A percentile compares a stretch with the other conserved stretches of the same genome.
These are phyloP conservation scores for Friedmanniomyces simplex DNA, from an alignment of 495 filamentous ascomycete genomes.

Conservation along the genomic window DNA sequence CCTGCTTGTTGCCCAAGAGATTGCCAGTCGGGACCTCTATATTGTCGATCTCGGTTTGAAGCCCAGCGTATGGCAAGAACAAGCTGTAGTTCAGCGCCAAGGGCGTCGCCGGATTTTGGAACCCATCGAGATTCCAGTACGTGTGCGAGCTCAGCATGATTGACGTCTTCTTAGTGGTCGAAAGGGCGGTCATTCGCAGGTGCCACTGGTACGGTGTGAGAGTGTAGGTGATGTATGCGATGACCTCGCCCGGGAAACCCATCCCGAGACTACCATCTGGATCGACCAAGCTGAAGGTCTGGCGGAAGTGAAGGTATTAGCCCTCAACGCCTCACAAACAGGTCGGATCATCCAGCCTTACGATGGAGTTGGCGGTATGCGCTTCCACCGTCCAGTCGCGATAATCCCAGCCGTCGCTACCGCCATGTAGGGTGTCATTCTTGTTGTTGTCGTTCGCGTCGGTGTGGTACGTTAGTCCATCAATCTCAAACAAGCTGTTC, in stretches of 20 bases:
- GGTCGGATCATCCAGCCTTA: too few relatives aligned
- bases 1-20: constrained; percentile 46
- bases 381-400: constrained; percentile 68
- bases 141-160: constrained; percentile 53
- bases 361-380: constrained; percentile 52
- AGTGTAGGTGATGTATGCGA: constrained; percentile 68
- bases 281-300: constrained; percentile 68
- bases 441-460: constrained; percentile 60
- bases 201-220: constrained; percentile 30
- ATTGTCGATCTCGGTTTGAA: constrained; percentile 60
- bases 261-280: constrained; percentile 51
- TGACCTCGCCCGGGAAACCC: constrained; percentile 65
- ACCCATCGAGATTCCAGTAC: constrained; percentile 87
- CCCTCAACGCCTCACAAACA: too few relatives aligned
- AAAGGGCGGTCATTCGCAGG: constrained; percentile 29
- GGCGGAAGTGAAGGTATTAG: too few relatives aligned
- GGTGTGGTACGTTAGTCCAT: constrained; percentile 50
- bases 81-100: constrained; percentile 59
- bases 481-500: constrained; percentile 69
- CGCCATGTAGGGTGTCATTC: constrained; percentile 68
- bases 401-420: constrained; percentile 65
- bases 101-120: constrained; percentile 43
- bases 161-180: constrained; percentile 41
- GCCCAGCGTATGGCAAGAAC: constrained; percentile 58
- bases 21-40: constrained; percentile 72